phyloP scores from a whole-genome alignment of 2,329 filamentous ascomycete species.

The Pseudocercospora eumusae region DNA sequence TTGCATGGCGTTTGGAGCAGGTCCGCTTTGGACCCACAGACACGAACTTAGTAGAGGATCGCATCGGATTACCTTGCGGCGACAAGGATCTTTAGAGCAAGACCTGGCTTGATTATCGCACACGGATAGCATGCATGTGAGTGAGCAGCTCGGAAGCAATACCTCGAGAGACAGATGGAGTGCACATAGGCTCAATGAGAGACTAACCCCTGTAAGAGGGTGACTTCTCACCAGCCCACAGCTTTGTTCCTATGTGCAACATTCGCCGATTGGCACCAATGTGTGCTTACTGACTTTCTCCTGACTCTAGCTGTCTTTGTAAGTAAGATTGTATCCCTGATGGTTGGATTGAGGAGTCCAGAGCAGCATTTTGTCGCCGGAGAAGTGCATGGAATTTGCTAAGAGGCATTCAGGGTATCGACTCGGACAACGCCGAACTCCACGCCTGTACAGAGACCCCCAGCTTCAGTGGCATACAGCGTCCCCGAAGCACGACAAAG shows the following conservation, averaged over 20 bases:
- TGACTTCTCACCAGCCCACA: neutral
- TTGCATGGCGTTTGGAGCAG: conserved; percentile 18
- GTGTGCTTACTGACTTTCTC: neutral
- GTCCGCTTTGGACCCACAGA: neutral
- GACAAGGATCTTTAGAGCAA: conserved; percentile 5
- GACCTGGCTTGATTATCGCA: neutral
- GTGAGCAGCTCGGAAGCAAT: conserved; percentile 1
- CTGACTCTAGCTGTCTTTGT: neutral
- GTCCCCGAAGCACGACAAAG: neutral
- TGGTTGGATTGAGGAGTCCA: neutral
- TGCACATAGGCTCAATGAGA: conserved; percentile 5
- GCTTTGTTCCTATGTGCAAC: neutral
- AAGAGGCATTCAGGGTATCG: neutral
- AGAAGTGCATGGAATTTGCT: neutral
- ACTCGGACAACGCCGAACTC: neutral
- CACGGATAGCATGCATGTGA: conserved; percentile 2
- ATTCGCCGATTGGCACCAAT: neutral
- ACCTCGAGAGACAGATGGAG: neutral
- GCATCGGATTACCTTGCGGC: conserved; percentile 5
- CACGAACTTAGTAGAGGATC: neutral
- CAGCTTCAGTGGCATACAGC: neutral
- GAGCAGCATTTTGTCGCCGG: neutral
- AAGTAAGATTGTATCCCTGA: neutral
- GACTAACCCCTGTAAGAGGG: conserved; percentile 2
- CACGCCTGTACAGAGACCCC: neutral